Conservation (phyloP, 169 alveolate species). For the Plasmodium coatneyi region DNA sequence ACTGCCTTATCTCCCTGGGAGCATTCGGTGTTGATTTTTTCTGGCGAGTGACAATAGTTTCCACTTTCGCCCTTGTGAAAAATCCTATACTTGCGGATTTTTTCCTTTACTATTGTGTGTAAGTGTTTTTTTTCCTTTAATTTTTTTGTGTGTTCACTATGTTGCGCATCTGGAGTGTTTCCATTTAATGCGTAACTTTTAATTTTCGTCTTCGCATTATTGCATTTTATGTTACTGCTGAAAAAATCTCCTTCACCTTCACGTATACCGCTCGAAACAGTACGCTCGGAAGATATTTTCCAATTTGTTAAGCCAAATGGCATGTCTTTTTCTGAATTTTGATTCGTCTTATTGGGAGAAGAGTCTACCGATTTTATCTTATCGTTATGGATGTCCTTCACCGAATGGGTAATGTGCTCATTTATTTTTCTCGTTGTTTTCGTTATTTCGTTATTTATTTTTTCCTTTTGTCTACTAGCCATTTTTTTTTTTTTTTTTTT, state of each 20-base stretch:
- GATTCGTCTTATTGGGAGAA: conserved; percentile 7
- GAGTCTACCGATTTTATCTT: conserved; percentile 13
- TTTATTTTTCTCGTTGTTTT: not conserved
- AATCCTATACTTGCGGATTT: not conserved
- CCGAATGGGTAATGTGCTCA: conserved; percentile 15
- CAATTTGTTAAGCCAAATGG: conserved; percentile 18
- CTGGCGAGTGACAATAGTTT: conserved; percentile 1
- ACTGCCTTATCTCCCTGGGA: not conserved
- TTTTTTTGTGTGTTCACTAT: not conserved
- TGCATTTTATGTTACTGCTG: not conserved
- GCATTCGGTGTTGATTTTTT: not conserved
- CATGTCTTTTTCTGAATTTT: conserved; percentile 21
- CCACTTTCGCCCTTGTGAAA: not conserved
- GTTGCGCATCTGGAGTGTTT: not conserved
- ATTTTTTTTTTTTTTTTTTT: not conserved
- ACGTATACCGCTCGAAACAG: not conserved
- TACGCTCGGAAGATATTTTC: not conserved
- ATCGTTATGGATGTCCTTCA: conserved; percentile 7
- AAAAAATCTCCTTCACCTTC: conserved; percentile 4
- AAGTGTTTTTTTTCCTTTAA: not conserved
- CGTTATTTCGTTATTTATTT: conserved; percentile 13
- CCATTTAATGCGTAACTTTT: conserved; percentile 6
- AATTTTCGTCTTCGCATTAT: not conserved
- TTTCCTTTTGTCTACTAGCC: conserved; percentile 62
- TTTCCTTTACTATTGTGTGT: conserved; percentile 2